Percentiles rank a stretch among this genome's conserved stretches.
These are phyloP conservation scores for Diplosphaera chodatii DNA, from an alignment of 139 green algal species.

Conservation along the genomic window DNA sequence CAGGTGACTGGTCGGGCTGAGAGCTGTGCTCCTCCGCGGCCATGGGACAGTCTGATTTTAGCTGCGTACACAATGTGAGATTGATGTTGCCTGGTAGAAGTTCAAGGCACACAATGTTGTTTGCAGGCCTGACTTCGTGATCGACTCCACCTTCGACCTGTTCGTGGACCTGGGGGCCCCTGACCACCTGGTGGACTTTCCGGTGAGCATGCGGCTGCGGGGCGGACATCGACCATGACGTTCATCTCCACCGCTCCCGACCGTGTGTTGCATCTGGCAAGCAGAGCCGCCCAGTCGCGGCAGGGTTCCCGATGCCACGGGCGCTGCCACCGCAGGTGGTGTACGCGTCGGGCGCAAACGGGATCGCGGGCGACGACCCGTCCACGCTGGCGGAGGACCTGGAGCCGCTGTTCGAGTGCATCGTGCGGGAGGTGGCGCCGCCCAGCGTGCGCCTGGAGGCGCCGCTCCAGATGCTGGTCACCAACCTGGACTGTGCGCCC, in stretches of 20 bases:
- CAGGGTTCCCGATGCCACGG: too few relatives aligned
- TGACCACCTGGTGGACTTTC: slow-evolving; percentile 95
- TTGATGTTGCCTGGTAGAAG: too few relatives aligned
- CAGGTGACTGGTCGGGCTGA: too few relatives aligned
- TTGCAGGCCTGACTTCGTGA: slow-evolving; percentile 75
- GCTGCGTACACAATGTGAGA: too few relatives aligned
- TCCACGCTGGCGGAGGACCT: slow-evolving; percentile 71
- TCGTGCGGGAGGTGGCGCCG: slow-evolving; percentile 73
- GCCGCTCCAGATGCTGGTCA: slow-evolving; percentile 89
- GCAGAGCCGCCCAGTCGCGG: too few relatives aligned
- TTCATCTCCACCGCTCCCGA: too few relatives aligned
- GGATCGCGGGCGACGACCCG: slow-evolving; percentile 73
- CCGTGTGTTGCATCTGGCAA: too few relatives aligned
- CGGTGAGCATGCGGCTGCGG: too few relatives aligned
- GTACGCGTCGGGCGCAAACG: slow-evolving; percentile 88
- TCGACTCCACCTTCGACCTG: slow-evolving; percentile 90
- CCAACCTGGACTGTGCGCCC: slow-evolving; percentile 81
- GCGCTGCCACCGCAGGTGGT: slow-evolving; percentile 41
- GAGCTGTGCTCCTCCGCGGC: too few relatives aligned
- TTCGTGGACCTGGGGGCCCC: slow-evolving; percentile 91
- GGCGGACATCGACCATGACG: too few relatives aligned
- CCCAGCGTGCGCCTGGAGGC: slow-evolving; percentile 61
- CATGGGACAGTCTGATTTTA: too few relatives aligned
- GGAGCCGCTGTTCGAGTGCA: slow-evolving; percentile 89
- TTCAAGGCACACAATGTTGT: too few relatives aligned